A percentile compares a stretch with the other conserved stretches of the same genome.
phyloP scores from a whole-genome alignment of 805 yeast genomes.

The Teunomyces pallodes region DNA sequence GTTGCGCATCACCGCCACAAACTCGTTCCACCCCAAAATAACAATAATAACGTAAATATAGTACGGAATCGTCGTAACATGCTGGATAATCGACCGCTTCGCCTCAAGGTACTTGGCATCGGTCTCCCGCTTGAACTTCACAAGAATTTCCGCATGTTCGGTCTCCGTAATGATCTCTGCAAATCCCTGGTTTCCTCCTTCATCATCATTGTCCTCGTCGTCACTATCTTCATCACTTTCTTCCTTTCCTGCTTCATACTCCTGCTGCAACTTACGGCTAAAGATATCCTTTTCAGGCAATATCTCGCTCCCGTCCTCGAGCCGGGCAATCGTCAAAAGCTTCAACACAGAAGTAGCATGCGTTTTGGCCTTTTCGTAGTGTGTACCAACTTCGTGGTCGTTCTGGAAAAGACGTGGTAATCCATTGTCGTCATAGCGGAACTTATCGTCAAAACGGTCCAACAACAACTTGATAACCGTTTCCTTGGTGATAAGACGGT shows the following conservation, averaged over 20 bases:
- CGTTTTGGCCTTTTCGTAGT: constrained; percentile 59
- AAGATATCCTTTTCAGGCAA: constrained; percentile 55
- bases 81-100: constrained; percentile 77
- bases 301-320: constrained; percentile 53
- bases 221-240: constrained; percentile 27
- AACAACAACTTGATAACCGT: constrained; percentile 62
- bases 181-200: constrained; percentile 21
- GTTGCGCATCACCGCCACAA: constrained; percentile 80
- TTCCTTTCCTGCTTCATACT: constrained; percentile 21
- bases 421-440: constrained; percentile 80
- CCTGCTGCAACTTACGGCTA: constrained; percentile 19
- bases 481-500: constrained; percentile 64
- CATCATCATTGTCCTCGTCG: constrained; percentile 22
- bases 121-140: constrained; percentile 67
- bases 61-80: constrained; percentile 76
- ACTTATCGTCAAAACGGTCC: constrained; percentile 77
- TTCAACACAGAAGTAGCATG: constrained; percentile 59
- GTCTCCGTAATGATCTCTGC: constrained; percentile 3
- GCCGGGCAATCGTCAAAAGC: constrained; percentile 42
- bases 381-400: constrained; percentile 66
- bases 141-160: constrained; percentile 43
- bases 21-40: constrained; percentile 93
- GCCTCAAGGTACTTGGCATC: constrained; percentile 84
- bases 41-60: constrained; percentile 73
- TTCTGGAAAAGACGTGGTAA: constrained; percentile 80